Base-by-base conservation (phyloP, 1,139 yeast genomes). In the Yamadazyma diospyri region DNA sequence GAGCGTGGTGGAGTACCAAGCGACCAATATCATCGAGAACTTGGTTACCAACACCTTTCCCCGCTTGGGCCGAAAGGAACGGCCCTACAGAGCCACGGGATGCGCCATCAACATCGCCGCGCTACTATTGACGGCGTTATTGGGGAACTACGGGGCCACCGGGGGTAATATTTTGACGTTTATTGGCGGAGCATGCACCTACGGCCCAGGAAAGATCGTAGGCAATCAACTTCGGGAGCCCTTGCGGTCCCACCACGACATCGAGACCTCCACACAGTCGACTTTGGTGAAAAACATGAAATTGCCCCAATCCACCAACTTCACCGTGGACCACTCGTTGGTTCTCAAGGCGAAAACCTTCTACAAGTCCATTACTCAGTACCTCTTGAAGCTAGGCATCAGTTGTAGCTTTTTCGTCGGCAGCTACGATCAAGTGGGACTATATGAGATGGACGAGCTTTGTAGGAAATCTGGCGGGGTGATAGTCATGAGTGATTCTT, bases 121-220 rank as follows among this genome's bases (percentile, higher is more conserved):
- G 1, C 61, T 70, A 28, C 48, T 82, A 8, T 50, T 81, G 21
- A 71, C 69, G 33, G 51, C 69, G 1, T 50, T 67, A 12, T 47
- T 68, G 25, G 72, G 71, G 1, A 64, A 62, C 7, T 47, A 46
- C 6, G 49, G 51, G 7, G 60, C 73, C 1, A 61, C 73, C 8
- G 87, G 87, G 0, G 78, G 84, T 0, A 76, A 81, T 39, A 53
- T 81, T 9, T 55, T 81, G 55, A 59, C 78, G 24, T 81, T 82
- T 45, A 49, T 74, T 4, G 78, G 76, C 6, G 82, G 82, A 1
- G 76, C 77, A 5, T 71, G 79, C 45, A 77, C 81, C 2, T 53
- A 53, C 38, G 83, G 83, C 1, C 78, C 79, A 0, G 81, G 81
- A 2, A 55, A 57, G 30, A 69, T 76, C 23, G 81, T 76, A 3